A percentile compares a stretch with the other conserved stretches of the same genome.
Conservation (phyloP, 768 basidiomycete species). For the Phallus indusiatus region DNA sequence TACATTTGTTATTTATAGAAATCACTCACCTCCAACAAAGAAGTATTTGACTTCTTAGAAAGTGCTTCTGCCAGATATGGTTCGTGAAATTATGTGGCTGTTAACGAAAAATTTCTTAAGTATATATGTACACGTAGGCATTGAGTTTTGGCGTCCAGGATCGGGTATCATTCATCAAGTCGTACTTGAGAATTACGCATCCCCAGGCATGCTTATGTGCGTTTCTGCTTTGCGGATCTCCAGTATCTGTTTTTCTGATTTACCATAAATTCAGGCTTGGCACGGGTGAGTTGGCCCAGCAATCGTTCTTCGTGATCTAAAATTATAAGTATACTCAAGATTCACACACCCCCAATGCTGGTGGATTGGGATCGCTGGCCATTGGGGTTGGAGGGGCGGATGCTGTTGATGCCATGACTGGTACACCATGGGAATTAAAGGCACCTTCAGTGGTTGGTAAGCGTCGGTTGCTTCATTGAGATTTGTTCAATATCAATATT, state of each 20-base stretch:
- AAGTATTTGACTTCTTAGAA: constrained; percentile 96
- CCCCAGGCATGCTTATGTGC: constrained; percentile 88
- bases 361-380: constrained; percentile 91
- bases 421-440: constrained; percentile 96
- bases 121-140: constrained; percentile 32
- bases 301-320: neutral
- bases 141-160: constrained; percentile 97
- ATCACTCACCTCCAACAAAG: constrained; percentile 82
- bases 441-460: constrained; percentile 76
- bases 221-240: constrained; percentile 13
- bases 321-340: constrained; percentile 34
- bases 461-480: constrained; percentile 14
- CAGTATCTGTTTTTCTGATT: constrained; percentile 10
- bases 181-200: constrained; percentile 95
- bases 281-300: constrained; percentile 43
- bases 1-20: constrained; percentile 32
- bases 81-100: neutral
- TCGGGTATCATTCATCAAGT: constrained; percentile 96
- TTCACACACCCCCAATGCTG: constrained; percentile 97
- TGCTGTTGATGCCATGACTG: constrained; percentile 96
- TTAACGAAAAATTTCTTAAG: neutral
- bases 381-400: constrained; percentile 99
- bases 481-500: neutral
- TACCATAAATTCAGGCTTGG: constrained; percentile 48
- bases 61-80: constrained; percentile 82